Conservation (phyloP, 192 early-diverging fungal genomes). For the Helicostylum pulchrum region DNA sequence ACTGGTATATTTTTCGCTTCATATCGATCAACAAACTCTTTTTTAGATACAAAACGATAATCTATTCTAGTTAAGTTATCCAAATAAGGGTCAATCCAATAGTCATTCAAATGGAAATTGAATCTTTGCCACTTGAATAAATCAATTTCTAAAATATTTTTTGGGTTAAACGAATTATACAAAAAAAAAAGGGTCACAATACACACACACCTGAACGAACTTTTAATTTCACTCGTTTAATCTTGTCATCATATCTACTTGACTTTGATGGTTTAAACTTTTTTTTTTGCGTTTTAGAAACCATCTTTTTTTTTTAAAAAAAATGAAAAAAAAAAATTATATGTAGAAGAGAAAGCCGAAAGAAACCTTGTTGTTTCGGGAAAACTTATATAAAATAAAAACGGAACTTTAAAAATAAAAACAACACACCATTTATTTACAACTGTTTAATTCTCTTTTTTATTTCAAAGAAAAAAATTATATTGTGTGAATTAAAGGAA, state of each 20-base stretch:
- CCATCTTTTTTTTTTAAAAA: no score
- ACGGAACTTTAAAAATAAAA: no score
- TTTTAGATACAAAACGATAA: constrained; percentile 46
- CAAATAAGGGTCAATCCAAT: constrained; percentile 42
- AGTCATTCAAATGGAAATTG: constrained; percentile 46
- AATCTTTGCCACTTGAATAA: constrained; percentile 58
- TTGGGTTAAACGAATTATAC: no score
- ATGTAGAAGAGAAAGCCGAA: no score
- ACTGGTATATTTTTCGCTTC: constrained; percentile 56
- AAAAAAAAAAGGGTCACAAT: no score
- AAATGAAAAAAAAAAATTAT: no score
- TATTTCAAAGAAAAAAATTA: neutral
- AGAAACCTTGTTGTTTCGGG: no score
- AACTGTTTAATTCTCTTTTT: neutral
- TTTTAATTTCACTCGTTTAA: constrained; percentile 9
- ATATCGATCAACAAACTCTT: constrained; percentile 58
- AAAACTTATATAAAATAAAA: no score
- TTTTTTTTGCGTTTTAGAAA: no score
- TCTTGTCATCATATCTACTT: constrained; percentile 17
- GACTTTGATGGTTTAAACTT: constrained; percentile 9
- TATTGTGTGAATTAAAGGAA: neutral
- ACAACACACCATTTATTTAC: no score
- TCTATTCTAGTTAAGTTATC: constrained; percentile 56
- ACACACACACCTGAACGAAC: constrained; percentile 3
- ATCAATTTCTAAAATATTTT: constrained; percentile 51